These are phyloP conservation scores for Penicillium argentinense DNA, from an alignment of 495 filamentous ascomycete species.

Conservation along the genomic window DNA sequence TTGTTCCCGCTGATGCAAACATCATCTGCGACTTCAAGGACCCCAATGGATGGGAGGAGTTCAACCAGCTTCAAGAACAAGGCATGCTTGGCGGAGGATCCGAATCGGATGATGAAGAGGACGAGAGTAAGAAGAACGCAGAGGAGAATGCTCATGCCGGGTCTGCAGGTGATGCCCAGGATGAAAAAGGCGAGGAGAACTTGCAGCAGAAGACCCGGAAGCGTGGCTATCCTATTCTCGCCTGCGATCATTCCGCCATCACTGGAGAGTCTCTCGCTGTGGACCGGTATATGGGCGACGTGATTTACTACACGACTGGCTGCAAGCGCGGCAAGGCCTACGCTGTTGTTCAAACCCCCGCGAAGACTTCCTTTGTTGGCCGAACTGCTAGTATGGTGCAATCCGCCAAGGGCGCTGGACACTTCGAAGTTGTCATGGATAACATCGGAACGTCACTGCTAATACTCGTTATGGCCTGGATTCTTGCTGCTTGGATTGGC, in stretches of 20 bases:
- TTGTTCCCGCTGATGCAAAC: conserved; percentile 68
- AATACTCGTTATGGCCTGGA: conserved; percentile 68
- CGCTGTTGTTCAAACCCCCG: conserved; percentile 58
- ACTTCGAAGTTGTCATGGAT: conserved; percentile 79
- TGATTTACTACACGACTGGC: conserved; percentile 68
- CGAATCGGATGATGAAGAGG: conserved; percentile 48
- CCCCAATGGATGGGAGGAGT: conserved; percentile 63
- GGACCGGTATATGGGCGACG: conserved; percentile 70
- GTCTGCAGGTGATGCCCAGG: conserved; percentile 1
- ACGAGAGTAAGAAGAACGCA: conserved; percentile 11
- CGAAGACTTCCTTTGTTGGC: conserved; percentile 69
- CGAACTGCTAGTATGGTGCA: conserved; percentile 67
- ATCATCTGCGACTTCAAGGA: conserved; percentile 72
- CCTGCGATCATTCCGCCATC: conserved; percentile 71
- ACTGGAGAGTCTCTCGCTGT: conserved; percentile 73
- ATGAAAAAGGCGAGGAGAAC: conserved; percentile 16
- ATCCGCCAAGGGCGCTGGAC: conserved; percentile 65
- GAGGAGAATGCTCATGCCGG: conserved; percentile 6
- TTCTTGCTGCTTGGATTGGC: conserved; percentile 68
- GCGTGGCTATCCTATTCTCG: conserved; percentile 58
- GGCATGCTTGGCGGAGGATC: conserved; percentile 58
- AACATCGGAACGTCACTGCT: conserved; percentile 68
- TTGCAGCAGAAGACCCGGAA: conserved; percentile 23
- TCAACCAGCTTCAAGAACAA: conserved; percentile 54
- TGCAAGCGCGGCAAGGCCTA: conserved; percentile 75